Evolutionary conservation across 2,329 filamentous ascomycete genomes (phyloP).

Genomic region (Dactylellina parvicollis): DNA sequence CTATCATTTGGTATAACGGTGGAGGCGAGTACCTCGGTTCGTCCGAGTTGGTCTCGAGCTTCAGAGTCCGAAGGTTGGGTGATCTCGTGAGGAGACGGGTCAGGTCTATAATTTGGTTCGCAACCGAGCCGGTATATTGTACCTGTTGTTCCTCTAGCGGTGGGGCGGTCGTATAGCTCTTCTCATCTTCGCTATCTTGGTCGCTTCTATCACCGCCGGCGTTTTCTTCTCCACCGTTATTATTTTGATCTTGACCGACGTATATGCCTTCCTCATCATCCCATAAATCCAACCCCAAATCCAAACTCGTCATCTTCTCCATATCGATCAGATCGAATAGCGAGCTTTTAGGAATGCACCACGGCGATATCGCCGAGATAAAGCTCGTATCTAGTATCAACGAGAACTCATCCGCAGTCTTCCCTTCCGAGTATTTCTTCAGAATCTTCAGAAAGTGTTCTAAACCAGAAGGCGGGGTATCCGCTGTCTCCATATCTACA

Average conservation of each 20-base stretch:
- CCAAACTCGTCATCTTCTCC: conserved; percentile 31
- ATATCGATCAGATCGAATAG: conserved; percentile 42
- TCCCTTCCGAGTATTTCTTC: conserved; percentile 30
- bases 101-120: conserved; percentile 25
- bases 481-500: conserved; percentile 33
- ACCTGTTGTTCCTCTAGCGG: background rate
- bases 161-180: background rate
- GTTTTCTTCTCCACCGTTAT: background rate
- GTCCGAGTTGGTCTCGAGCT: conserved; percentile 22
- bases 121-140: background rate
- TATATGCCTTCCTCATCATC: conserved; percentile 15
- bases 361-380: conserved; percentile 24
- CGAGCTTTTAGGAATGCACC: conserved; percentile 21
- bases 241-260: background rate
- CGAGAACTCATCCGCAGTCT: conserved; percentile 22
- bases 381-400: conserved; percentile 35
- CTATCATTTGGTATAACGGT: conserved; percentile 15
- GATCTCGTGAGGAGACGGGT: conserved; percentile 9
- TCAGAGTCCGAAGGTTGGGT: conserved; percentile 14
- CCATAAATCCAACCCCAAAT: conserved; percentile 26
- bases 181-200: background rate
- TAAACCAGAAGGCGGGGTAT: conserved; percentile 20
- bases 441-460: conserved; percentile 28
- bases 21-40: conserved; percentile 12
- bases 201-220: background rate